A percentile compares a stretch with the other conserved stretches of the same genome.
Conservation (phyloP, 495 filamentous ascomycete genomes). For the Hypoxylon fragiforme region DNA sequence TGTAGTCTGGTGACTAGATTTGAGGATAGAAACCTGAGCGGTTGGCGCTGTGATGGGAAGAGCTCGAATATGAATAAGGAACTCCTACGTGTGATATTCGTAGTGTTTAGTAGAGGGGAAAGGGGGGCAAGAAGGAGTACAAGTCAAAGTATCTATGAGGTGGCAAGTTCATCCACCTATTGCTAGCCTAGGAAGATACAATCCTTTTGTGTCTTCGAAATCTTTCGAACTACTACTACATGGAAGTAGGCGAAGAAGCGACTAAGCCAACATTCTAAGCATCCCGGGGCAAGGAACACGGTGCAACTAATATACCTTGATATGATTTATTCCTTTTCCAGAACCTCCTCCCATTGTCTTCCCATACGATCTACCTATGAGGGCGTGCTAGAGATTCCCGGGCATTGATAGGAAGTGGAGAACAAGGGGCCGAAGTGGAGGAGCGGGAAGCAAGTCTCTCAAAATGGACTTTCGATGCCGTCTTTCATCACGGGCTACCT, state of each 20-base stretch:
- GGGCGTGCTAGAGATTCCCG: conserved; percentile 6
- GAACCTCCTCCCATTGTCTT: conserved; percentile 20
- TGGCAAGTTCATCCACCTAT: neutral
- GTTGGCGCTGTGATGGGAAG: conserved; percentile 1
- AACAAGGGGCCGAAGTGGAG: conserved; percentile 37
- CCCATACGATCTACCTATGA: conserved; percentile 11
- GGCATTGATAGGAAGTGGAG: conserved; percentile 33
- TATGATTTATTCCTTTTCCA: conserved; percentile 12
- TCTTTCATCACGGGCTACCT: conserved; percentile 7
- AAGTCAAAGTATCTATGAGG: neutral
- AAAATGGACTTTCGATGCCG: conserved; percentile 29
- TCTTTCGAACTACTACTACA: neutral
- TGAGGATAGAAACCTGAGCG: conserved; percentile 3
- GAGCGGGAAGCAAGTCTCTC: conserved; percentile 39
- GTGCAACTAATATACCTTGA: conserved; percentile 26
- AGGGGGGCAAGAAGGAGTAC: neutral
- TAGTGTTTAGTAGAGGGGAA: no score
- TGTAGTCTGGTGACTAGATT: conserved; percentile 1
- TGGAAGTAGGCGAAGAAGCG: neutral
- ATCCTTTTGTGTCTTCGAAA: neutral
- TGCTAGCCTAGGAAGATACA: neutral
- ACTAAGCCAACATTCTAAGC: neutral
- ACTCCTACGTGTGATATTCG: neutral
- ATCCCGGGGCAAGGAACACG: conserved; percentile 7
- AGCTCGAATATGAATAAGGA: conserved; percentile 3